Base-by-base conservation (phyloP, 1,284 basidiomycete genomes). In the Meira miltonrushii region DNA sequence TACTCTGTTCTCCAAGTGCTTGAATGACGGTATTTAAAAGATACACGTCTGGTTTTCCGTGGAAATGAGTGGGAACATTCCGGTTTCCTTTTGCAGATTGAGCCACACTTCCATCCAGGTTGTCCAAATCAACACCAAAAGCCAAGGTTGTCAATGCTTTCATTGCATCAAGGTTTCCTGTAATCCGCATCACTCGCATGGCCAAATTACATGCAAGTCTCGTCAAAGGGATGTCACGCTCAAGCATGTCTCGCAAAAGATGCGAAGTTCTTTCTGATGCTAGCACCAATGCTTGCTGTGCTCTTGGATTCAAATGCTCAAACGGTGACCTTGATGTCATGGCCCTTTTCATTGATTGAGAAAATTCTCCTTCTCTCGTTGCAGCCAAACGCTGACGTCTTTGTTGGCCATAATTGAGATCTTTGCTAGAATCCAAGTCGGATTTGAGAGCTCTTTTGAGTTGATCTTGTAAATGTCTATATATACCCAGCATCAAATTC, bases 1-100 rank as follows among this genome's bases (percentile, higher is more conserved):
- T 66, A 15, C 64, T 66, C 47, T 73, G 70, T 53, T 77, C 74
- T n/a, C 74, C 75, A 21, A 78, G 67, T 19, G 73, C 70, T 71
- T 72, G 69, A 23, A 78, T 61, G 50, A 70, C 61, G 21, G 71
- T 75, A 58, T 77, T 74, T 56, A 78, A 68, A 11, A 71, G 72
- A 54, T 75, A 66, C 15, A 66, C 64, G 10, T 21, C 19, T 40
- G 23, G 37, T 7, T 23, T 15, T 15, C 23, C 10, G 2, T 25
- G 39, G 25, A n/a, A n/a, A 9, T 9, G 17, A n/a, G 39, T 50
- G 15, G 41, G 25, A 10, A 21, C 4, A n/a, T 15, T 23, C 6
- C 12, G 17, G 4, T 48, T n/a, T 6, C 21, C 23, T 13, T 13
- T 23, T 25, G 17, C 5, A n/a, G 21, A 21, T 13, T 15, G 21